These are phyloP conservation scores for Cryphonectria japonica DNA, from an alignment of 2,329 filamentous ascomycete species.

Conservation along the genomic window DNA sequence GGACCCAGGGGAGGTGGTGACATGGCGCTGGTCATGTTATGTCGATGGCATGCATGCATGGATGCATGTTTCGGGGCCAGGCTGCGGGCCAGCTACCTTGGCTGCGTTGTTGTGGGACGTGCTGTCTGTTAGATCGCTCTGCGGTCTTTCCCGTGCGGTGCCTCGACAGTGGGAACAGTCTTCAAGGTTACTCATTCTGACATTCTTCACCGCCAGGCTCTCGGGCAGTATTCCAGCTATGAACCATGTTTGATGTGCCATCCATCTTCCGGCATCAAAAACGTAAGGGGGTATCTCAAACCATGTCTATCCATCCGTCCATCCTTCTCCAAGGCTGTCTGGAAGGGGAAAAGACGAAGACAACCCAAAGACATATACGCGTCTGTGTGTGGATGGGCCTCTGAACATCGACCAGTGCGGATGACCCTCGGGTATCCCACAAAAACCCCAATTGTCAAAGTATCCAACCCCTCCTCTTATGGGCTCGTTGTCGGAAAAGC, in stretches of 20 bases:
- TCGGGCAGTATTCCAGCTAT: background rate
- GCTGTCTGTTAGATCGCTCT: background rate
- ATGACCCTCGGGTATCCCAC: background rate
- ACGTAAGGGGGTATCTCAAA: constrained; percentile 4
- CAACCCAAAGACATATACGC: background rate
- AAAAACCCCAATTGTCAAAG: background rate
- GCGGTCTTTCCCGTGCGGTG: background rate
- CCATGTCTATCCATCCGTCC: background rate
- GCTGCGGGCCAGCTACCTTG: background rate
- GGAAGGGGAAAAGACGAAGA: background rate
- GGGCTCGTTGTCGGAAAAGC: background rate
- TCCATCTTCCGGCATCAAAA: background rate
- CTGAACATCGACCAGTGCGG: background rate
- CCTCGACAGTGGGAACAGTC: background rate
- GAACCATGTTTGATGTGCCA: background rate
- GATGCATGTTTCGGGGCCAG: background rate
- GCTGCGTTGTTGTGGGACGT: background rate
- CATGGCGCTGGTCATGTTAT: background rate
- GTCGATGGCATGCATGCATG: background rate
- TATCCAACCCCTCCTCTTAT: background rate
- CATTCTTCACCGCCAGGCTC: background rate
- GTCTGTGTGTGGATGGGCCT: background rate
- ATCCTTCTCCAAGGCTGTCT: too few species aligned
- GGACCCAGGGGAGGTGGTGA: background rate
- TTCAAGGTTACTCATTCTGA: background rate